Evolutionary conservation across 129 eudicot genomes (phyloP).

Genomic region (Flaveria trinervia): DNA sequence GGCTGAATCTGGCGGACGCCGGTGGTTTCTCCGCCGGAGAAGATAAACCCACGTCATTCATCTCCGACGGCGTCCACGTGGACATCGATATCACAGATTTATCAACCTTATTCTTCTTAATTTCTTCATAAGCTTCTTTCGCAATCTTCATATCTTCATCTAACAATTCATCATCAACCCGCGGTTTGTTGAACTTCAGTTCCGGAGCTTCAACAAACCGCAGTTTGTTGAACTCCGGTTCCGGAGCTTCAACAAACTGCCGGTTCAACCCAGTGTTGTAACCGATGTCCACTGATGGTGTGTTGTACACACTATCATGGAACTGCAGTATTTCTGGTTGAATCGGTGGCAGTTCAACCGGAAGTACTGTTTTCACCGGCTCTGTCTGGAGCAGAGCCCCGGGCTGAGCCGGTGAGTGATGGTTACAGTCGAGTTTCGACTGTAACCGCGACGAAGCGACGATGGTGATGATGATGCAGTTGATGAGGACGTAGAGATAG

Average conservation of each 20-base stretch:
- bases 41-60: slow-evolving; percentile 22
- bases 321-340: slow-evolving; percentile 1
- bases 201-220: background rate
- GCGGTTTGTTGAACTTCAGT: slow-evolving; percentile 1
- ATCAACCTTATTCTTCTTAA: slow-evolving; percentile 29
- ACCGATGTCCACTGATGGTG: background rate
- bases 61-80: slow-evolving; percentile 13
- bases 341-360: slow-evolving; percentile 28
- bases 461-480: slow-evolving; percentile 74
- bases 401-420: too few relatives aligned
- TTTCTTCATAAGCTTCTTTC: slow-evolving; percentile 34
- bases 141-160: slow-evolving; percentile 27
- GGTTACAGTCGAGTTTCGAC: slow-evolving; percentile 25
- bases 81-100: slow-evolving; percentile 44
- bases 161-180: slow-evolving; percentile 12
- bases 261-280: too few relatives aligned
- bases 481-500: slow-evolving; percentile 71
- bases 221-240: slow-evolving; percentile 4
- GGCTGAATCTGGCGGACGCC: slow-evolving; percentile 60
- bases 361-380: slow-evolving; percentile 26
- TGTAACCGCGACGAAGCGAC: slow-evolving; percentile 79
- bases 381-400: slow-evolving; percentile 15
- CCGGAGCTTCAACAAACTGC: background rate
- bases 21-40: slow-evolving; percentile 53
- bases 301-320: slow-evolving; percentile 9